Evolutionary conservation across 2,329 filamentous ascomycete genomes (phyloP).

Genomic region (Arthroderma sp.): DNA sequence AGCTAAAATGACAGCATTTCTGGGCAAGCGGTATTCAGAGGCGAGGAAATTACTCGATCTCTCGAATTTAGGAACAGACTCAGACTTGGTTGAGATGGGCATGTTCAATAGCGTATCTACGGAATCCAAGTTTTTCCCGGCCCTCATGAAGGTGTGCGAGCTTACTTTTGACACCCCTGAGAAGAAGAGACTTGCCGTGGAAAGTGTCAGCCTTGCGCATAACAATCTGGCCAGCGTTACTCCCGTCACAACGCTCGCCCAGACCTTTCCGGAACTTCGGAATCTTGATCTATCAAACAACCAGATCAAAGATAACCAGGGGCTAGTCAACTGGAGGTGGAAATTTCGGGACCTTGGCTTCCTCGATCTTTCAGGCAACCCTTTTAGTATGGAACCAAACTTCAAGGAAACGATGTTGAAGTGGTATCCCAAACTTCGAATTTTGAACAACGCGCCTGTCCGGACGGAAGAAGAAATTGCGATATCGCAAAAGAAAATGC

Average conservation of each 20-base stretch:
- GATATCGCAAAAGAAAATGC: conserved; percentile 41
- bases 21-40: conserved; percentile 60
- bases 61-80: conserved; percentile 60
- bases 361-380: conserved; percentile 64
- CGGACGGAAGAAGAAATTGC: conserved; percentile 59
- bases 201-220: conserved; percentile 66
- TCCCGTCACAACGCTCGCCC: conserved; percentile 60
- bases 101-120: conserved; percentile 60
- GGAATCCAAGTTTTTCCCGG: conserved; percentile 79
- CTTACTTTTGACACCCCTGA: conserved; percentile 57
- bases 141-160: conserved; percentile 76
- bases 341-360: conserved; percentile 70
- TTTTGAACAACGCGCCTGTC: conserved; percentile 62
- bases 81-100: conserved; percentile 57
- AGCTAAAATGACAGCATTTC: conserved; percentile 54
- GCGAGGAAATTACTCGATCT: conserved; percentile 67
- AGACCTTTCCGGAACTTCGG: conserved; percentile 70
- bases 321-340: conserved; percentile 61
- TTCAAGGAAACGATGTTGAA: conserved; percentile 57
- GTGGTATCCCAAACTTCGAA: conserved; percentile 71
- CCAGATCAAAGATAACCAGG: conserved; percentile 53
- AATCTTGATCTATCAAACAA: conserved; percentile 86
- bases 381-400: conserved; percentile 49
- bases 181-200: conserved; percentile 63
- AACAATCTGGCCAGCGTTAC: conserved; percentile 64